Conservation (phyloP, 345 rosid genomes). For the Pistacia vera region DNA sequence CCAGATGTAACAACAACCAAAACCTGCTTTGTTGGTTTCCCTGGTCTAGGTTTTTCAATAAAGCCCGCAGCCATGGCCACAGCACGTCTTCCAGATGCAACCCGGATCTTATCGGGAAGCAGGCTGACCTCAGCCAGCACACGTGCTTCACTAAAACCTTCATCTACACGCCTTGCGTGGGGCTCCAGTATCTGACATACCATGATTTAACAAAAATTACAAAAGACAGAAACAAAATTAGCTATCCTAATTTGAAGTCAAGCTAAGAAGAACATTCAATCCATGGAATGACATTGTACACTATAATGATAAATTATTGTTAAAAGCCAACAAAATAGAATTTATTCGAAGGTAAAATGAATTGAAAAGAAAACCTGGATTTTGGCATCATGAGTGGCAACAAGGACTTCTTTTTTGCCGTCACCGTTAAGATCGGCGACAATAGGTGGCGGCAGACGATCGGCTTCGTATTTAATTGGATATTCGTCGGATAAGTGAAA, state of each 20-base stretch:
- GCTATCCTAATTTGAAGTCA: neutral
- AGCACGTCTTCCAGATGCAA: slow-evolving; percentile 83
- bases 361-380: slow-evolving; percentile 64
- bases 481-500: slow-evolving; percentile 77
- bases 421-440: slow-evolving; percentile 96
- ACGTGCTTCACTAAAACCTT: slow-evolving; percentile 89
- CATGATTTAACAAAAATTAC: slow-evolving; percentile 3
- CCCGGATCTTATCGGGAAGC: slow-evolving; percentile 87
- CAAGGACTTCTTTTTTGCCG: slow-evolving; percentile 86
- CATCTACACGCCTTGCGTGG: slow-evolving; percentile 77
- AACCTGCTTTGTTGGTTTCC: slow-evolving; percentile 88
- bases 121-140: slow-evolving; percentile 62
- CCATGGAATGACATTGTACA: too few species aligned
- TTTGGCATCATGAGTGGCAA: slow-evolving; percentile 93
- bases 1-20: slow-evolving; percentile 95
- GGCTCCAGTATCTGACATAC: slow-evolving; percentile 78
- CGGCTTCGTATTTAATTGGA: slow-evolving; percentile 86
- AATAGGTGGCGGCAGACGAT: slow-evolving; percentile 90
- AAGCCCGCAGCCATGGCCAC: slow-evolving; percentile 97
- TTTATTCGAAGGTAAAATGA: neutral
- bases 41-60: slow-evolving; percentile 64
- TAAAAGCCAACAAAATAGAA: neutral
- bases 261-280: too few species aligned
- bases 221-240: neutral
- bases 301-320: neutral